Conservation (phyloP, 1,139 yeast genomes). For the Scheffersomyces parashehatae region DNA sequence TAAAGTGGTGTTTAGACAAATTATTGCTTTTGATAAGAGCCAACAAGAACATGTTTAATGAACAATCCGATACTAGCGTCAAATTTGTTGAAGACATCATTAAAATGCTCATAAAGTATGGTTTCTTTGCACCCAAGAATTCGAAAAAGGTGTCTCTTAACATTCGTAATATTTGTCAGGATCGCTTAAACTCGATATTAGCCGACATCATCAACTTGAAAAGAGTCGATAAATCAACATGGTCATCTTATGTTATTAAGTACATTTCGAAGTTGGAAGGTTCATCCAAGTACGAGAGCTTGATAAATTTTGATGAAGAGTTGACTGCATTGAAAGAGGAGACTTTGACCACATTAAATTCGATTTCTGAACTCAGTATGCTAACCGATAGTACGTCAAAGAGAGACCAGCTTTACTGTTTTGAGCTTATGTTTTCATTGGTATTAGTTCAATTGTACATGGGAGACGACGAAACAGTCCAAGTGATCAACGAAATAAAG, state of each 20-base stretch:
- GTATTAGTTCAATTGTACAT: constrained; percentile 75
- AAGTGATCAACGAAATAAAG: constrained; percentile 72
- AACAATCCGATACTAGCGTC: constrained; percentile 14
- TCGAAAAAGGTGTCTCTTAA: constrained; percentile 25
- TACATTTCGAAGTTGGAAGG: constrained; percentile 28
- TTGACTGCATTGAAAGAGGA: constrained; percentile 49
- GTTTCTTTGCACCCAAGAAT: constrained; percentile 49
- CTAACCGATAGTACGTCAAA: constrained; percentile 9
- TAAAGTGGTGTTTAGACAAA: constrained; percentile 71
- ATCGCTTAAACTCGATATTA: constrained; percentile 65
- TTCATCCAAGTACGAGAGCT: constrained; percentile 24
- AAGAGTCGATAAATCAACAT: constrained; percentile 49
- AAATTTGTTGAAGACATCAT: constrained; percentile 52
- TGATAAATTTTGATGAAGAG: constrained; percentile 56
- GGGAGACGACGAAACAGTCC: constrained; percentile 78
- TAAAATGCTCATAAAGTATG: constrained; percentile 49
- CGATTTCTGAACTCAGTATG: constrained; percentile 35
- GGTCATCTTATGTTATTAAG: constrained; percentile 54
- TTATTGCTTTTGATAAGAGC: constrained; percentile 57
- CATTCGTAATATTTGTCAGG: constrained; percentile 48
- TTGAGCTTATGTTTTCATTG: constrained; percentile 77
- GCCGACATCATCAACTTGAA: constrained; percentile 54
- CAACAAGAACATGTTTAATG: constrained; percentile 33
- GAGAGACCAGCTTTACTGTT: constrained; percentile 36
- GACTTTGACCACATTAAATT: constrained; percentile 50